phyloP scores from a whole-genome alignment of 768 basidiomycete genomes.

The Hygrophorus pudorinus region DNA sequence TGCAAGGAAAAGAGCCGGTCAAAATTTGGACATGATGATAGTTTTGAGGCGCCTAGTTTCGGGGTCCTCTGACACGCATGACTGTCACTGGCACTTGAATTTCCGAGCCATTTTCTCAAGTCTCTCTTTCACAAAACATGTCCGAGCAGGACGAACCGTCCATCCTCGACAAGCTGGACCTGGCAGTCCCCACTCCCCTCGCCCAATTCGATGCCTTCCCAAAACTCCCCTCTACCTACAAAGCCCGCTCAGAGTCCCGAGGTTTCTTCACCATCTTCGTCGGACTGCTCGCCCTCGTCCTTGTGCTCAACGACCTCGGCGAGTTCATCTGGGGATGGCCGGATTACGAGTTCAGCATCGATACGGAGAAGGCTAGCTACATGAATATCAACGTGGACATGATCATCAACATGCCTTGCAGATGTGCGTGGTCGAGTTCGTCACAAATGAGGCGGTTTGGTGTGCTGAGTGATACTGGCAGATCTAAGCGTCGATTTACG shows the following conservation, averaged over 20 bases:
- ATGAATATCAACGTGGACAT: constrained; percentile 89
- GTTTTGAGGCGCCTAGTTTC: too few species aligned
- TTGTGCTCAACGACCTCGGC: constrained; percentile 80
- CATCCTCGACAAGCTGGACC: constrained; percentile 55
- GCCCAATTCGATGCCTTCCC: constrained; percentile 81
- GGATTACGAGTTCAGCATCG: constrained; percentile 83
- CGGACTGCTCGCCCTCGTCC: constrained; percentile 50
- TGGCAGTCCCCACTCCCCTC: constrained; percentile 51
- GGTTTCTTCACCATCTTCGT: constrained; percentile 77
- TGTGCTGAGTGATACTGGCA: constrained; percentile 20
- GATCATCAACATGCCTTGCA: constrained; percentile 88
- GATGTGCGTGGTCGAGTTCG: constrained; percentile 53
- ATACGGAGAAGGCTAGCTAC: constrained; percentile 40
- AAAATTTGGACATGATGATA: too few species aligned
- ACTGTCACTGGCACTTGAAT: too few species aligned
- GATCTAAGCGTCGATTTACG: constrained; percentile 82
- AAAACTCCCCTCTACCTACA: constrained; percentile 76
- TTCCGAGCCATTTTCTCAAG: too few species aligned
- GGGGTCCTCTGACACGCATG: too few species aligned
- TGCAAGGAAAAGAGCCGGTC: too few species aligned
- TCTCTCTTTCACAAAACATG: too few species aligned
- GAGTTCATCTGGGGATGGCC: constrained; percentile 95
- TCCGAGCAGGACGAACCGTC: constrained; percentile 21
- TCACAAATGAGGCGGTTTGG: neutral
- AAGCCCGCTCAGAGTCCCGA: constrained; percentile 64